phyloP scores from a whole-genome alignment of 805 yeast species.

The Metschnikowia continentalis region DNA sequence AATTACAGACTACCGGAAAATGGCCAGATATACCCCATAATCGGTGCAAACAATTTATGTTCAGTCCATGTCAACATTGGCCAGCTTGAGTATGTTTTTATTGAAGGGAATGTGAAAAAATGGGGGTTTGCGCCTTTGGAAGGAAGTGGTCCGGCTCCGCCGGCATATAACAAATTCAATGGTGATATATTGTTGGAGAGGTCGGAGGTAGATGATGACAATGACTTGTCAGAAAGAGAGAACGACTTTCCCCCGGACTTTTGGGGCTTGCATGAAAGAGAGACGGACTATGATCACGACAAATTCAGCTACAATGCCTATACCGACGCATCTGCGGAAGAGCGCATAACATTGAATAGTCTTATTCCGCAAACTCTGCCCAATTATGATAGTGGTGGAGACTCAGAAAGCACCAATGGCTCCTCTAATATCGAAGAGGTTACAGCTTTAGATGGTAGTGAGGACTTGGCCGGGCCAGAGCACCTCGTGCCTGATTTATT shows the following conservation, averaged over 20 bases:
- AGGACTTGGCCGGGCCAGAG: not conserved
- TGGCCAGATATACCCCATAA: slow-evolving; percentile 71
- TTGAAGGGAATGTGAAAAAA: slow-evolving; percentile 89
- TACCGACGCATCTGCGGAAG: slow-evolving; percentile 37
- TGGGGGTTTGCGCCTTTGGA: slow-evolving; percentile 94
- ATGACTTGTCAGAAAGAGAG: slow-evolving; percentile 41
- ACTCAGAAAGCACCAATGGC: not conserved
- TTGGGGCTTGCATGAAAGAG: slow-evolving; percentile 36
- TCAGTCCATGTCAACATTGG: slow-evolving; percentile 87
- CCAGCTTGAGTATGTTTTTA: slow-evolving; percentile 81
- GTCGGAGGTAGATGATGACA: slow-evolving; percentile 49
- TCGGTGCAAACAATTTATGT: slow-evolving; percentile 82
- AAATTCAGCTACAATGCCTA: slow-evolving; percentile 38
- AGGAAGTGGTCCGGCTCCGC: slow-evolving; percentile 90
- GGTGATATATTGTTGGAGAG: slow-evolving; percentile 75
- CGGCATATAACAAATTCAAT: slow-evolving; percentile 77
- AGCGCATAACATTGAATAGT: slow-evolving; percentile 40
- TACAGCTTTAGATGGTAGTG: not conserved
- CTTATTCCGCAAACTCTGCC: slow-evolving; percentile 38
- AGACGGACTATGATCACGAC: slow-evolving; percentile 20
- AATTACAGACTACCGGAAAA: slow-evolving; percentile 52
- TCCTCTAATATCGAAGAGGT: not conserved
- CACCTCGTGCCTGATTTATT: not conserved
- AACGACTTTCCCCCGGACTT: slow-evolving; percentile 56
- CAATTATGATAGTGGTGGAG: slow-evolving; percentile 15